Percentiles rank a stretch among this genome's conserved stretches.
These are phyloP conservation scores for Coccomyxa sp. DNA, from an alignment of 139 green algal genomes.

Conservation along the genomic window DNA sequence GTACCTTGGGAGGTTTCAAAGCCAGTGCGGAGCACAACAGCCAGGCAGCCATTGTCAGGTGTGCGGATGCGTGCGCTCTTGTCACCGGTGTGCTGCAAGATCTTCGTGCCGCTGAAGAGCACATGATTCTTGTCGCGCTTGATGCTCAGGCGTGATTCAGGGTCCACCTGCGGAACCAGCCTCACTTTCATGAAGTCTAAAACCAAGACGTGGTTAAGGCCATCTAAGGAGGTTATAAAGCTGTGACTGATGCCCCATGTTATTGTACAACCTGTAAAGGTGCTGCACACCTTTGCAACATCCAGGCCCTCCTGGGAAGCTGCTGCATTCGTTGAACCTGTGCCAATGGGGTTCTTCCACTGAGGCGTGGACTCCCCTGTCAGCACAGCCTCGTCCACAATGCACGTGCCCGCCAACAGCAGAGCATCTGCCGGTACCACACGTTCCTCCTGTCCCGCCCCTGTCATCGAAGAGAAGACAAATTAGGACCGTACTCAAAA, in stretches of 20 bases:
- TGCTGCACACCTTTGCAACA: neutral
- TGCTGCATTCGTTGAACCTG: neutral
- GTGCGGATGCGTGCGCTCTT: conserved; percentile 59
- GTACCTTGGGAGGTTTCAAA: conserved; percentile 91
- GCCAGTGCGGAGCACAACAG: conserved; percentile 89
- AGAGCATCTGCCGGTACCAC: conserved; percentile 87
- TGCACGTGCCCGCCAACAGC: conserved; percentile 84
- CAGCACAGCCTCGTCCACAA: conserved; percentile 95
- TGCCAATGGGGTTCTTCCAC: conserved; percentile 74
- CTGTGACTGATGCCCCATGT: neutral
- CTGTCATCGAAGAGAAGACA: neutral
- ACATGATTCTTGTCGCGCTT: conserved; percentile 83
- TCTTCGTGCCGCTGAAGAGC: conserved; percentile 91
- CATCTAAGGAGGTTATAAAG: neutral
- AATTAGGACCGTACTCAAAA: no score
- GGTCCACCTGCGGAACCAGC: conserved; percentile 5
- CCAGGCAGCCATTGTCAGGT: conserved; percentile 88
- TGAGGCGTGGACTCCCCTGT: conserved; percentile 87
- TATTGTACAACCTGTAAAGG: neutral
- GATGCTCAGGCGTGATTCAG: conserved; percentile 47
- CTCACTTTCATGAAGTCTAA: neutral
- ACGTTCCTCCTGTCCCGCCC: conserved; percentile 35
- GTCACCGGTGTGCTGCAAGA: conserved; percentile 78
- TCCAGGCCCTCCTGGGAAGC: conserved; percentile 5
- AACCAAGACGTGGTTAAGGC: neutral